Percentiles rank a stretch among this genome's conserved stretches.
Evolutionary conservation across 805 yeast species (phyloP).

Genomic region (Pichia rugopelliculosa): DNA sequence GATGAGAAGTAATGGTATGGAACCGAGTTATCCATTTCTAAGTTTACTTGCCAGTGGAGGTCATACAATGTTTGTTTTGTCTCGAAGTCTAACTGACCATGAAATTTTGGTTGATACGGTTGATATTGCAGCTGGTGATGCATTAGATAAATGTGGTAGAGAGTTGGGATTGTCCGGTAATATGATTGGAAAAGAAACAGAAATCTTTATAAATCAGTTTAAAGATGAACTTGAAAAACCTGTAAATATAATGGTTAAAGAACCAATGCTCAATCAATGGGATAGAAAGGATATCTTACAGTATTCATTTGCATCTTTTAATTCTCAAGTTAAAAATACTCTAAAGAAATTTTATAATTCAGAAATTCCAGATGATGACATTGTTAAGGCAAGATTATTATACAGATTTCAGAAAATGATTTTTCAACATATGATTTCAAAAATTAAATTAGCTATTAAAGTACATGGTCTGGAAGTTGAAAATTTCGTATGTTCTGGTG

Average conservation of each 20-base stretch:
- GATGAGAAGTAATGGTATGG: constrained; percentile 33
- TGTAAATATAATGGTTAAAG: constrained; percentile 29
- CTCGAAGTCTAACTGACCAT: constrained; percentile 56
- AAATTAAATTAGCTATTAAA: constrained; percentile 46
- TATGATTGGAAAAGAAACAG: constrained; percentile 83
- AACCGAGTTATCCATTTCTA: constrained; percentile 58
- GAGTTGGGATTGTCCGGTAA: constrained; percentile 72
- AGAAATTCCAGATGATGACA: constrained; percentile 15
- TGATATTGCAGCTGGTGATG: constrained; percentile 91
- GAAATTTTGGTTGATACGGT: constrained; percentile 64
- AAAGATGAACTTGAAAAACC: constrained; percentile 26
- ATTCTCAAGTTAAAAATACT: constrained; percentile 24
- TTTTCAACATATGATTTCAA: constrained; percentile 65
- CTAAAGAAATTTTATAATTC: constrained; percentile 19
- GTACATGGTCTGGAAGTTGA: constrained; percentile 34
- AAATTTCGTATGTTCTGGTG: constrained; percentile 79
- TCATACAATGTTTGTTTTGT: constrained; percentile 80
- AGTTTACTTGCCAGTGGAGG: constrained; percentile 88
- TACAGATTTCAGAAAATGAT: constrained; percentile 55
- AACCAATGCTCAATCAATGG: constrained; percentile 46
- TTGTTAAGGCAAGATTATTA: constrained; percentile 40
- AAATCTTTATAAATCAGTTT: constrained; percentile 38
- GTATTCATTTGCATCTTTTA: constrained; percentile 75
- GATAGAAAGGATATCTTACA: constrained; percentile 38
- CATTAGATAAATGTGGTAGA: constrained; percentile 88